Percentiles rank a stretch among this genome's conserved stretches.
Evolutionary conservation across 176 grass and related monocot genomes (phyloP).

Genomic region (Triticum monococcum): DNA sequence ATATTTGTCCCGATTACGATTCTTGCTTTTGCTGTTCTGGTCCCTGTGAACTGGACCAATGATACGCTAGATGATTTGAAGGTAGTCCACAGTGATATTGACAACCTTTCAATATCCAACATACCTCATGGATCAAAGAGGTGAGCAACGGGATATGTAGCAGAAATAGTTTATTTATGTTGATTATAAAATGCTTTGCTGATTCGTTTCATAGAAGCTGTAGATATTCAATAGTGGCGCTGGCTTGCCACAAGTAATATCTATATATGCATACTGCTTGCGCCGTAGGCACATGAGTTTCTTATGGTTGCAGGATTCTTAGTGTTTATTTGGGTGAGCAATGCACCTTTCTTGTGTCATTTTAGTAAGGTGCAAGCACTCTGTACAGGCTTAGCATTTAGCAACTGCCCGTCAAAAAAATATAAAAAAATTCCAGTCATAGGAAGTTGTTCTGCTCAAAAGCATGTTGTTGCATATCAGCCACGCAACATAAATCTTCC

Average conservation of each 20-base stretch:
- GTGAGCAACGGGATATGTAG: conserved; percentile 32
- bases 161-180: not conserved
- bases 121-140: conserved; percentile 73
- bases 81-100: conserved; percentile 52
- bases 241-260: not conserved
- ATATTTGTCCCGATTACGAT: conserved; percentile 92
- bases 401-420: not conserved
- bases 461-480: not conserved
- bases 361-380: no score
- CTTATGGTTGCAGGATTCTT: not conserved
- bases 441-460: not conserved
- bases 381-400: not conserved
- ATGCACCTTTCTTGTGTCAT: not conserved
- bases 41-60: conserved; percentile 94
- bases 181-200: not conserved
- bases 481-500: conserved; percentile 9
- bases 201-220: conserved; percentile 11
- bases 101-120: conserved; percentile 94
- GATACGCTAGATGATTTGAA: conserved; percentile 43
- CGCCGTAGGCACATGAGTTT: not conserved
- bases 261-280: not conserved
- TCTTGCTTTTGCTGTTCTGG: conserved; percentile 70
- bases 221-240: not conserved
- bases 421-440: not conserved
- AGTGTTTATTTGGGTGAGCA: not conserved